These are phyloP conservation scores for Verticillium alfalfae DNA, from an alignment of 2,329 filamentous ascomycete genomes.

Conservation along the genomic window DNA sequence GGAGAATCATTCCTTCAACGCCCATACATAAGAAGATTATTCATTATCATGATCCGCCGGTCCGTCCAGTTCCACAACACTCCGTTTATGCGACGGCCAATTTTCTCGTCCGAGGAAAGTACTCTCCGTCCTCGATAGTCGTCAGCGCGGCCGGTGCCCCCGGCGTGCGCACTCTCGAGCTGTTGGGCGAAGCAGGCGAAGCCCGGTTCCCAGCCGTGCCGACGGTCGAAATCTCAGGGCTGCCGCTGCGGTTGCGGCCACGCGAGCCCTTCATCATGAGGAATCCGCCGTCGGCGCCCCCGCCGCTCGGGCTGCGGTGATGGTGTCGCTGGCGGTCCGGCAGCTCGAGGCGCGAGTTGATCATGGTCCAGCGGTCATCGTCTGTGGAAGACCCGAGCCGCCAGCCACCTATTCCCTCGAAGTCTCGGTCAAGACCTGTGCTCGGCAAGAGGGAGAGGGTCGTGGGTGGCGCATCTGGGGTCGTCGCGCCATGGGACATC, in stretches of 20 bases:
- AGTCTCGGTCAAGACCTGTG: conserved; percentile 48
- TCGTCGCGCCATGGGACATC: background rate
- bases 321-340: conserved; percentile 40
- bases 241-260: conserved; percentile 23
- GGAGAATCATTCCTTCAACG: background rate
- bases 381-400: conserved; percentile 30
- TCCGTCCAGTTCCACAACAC: background rate
- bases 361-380: conserved; percentile 42
- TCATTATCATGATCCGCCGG: background rate
- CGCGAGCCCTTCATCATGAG: conserved; percentile 37
- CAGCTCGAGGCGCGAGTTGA: conserved; percentile 46
- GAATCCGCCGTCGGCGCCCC: conserved; percentile 24
- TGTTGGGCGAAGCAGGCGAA: conserved; percentile 33
- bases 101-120: background rate
- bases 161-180: conserved; percentile 42
- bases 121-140: background rate
- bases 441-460: conserved; percentile 30
- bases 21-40: background rate
- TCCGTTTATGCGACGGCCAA: background rate
- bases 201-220: conserved; percentile 12
- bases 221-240: conserved; percentile 21
- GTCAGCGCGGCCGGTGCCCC: conserved; percentile 16
- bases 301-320: conserved; percentile 30
- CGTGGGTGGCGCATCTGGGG: background rate
- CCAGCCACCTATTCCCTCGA: conserved; percentile 56